A percentile compares a stretch with the other conserved stretches of the same genome.
Conservation (phyloP, 2,329 filamentous ascomycete species). For the Phialophora verrucosa region DNA sequence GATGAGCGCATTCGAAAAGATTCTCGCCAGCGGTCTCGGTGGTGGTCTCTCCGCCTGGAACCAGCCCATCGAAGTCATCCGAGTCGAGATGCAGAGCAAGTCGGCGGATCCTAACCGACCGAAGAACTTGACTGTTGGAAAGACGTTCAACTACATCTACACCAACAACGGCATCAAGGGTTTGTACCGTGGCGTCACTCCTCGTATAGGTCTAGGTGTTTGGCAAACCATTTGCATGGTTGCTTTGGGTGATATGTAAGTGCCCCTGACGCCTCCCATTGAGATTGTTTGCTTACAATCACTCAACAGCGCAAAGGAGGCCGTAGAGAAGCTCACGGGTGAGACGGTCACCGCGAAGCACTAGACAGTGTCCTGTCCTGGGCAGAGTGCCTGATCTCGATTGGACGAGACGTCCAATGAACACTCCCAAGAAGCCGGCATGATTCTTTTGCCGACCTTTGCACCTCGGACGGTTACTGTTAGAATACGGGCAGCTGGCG, state of each 20-base stretch:
- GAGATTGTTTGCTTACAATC: conserved; percentile 34
- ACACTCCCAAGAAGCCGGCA: neutral
- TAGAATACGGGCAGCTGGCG: neutral
- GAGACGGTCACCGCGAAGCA: conserved; percentile 69
- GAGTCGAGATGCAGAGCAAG: conserved; percentile 99
- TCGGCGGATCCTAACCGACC: conserved; percentile 95
- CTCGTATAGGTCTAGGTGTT: conserved; percentile 90
- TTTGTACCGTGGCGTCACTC: conserved; percentile 92
- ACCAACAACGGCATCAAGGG: conserved; percentile 83
- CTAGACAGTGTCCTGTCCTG: conserved; percentile 48
- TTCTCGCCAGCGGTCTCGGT: conserved; percentile 82
- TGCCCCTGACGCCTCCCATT: conserved; percentile 42
- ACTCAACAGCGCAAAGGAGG: conserved; percentile 64
- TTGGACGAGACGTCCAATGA: neutral
- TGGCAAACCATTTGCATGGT: conserved; percentile 99
- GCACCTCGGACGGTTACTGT: neutral
- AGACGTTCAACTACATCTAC: conserved; percentile 85
- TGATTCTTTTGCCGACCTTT: neutral
- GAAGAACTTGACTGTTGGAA: conserved; percentile 98
- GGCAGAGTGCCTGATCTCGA: neutral
- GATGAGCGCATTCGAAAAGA: conserved; percentile 82
- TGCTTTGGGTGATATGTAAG: conserved; percentile 95
- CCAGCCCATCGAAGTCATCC: conserved; percentile 99
- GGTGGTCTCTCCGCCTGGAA: conserved; percentile 98
- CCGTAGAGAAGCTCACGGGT: conserved; percentile 68